Conservation (phyloP, 169 alveolate species). For the Cryptosporidium sp. region DNA sequence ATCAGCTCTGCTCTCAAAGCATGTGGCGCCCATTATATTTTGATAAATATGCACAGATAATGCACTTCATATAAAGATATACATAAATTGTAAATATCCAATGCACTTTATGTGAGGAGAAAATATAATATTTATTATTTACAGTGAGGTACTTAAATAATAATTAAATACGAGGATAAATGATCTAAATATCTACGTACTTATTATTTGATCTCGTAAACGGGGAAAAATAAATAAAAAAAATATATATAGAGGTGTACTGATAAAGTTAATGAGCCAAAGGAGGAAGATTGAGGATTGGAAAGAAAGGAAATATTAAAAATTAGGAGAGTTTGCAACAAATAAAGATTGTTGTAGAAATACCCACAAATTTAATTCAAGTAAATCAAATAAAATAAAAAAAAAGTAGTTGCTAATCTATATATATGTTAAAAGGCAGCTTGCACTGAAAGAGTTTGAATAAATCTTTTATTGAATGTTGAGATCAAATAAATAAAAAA, state of each 20-base stretch:
- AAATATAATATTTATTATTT: neutral
- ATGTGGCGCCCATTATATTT: neutral
- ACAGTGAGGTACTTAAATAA: neutral
- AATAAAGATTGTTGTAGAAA: neutral
- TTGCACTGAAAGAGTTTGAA: neutral
- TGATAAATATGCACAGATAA: neutral
- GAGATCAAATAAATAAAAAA: neutral
- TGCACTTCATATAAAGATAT: conserved; percentile 18
- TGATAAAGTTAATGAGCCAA: neutral
- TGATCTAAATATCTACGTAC: conserved; percentile 49
- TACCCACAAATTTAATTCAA: neutral
- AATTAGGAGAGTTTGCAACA: neutral
- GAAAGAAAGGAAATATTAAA: no score
- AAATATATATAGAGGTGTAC: neutral
- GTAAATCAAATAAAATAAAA: neutral
- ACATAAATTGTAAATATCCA: conserved; percentile 25
- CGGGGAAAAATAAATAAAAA: conserved; percentile 29
- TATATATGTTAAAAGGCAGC: neutral
- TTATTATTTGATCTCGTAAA: conserved; percentile 65
- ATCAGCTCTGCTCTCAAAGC: no score
- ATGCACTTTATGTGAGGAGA: conserved; percentile 7
- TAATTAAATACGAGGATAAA: conserved; percentile 38
- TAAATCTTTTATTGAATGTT: neutral
- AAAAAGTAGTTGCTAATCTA: neutral
- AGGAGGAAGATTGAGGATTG: conserved; percentile 9